Base-by-base conservation (phyloP, 371 early-diverging fungal species). In the Ordospora colligata region DNA sequence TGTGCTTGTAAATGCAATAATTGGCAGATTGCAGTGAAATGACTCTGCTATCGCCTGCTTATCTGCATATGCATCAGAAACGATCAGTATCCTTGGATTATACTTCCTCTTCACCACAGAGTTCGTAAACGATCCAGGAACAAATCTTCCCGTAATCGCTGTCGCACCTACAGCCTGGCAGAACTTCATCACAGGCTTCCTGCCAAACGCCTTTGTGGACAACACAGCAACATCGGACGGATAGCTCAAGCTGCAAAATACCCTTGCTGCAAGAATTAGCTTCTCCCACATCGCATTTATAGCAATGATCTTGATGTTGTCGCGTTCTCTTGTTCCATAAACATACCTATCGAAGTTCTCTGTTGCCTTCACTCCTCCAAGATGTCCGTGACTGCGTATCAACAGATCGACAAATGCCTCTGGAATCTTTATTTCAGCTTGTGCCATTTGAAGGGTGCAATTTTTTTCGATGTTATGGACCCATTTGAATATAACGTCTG, bases 91-190 rank as follows among this genome's bases (percentile, higher is more conserved):
- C 71, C 94, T 90, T 77, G 98, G 97, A 87, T 99, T 98, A 85
- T 91, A 90, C 90, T 96, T 93, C 72, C 92, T 87, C 81, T 92
- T 93, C 79, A 96, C 96, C 87, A 91, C 92, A 88, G 94, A 92
- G 88, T 99, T 98, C 83, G 98, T 96, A 88, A 99, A 97, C 85
- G 93, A 94, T 88, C 99, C 98, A 77, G 99, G 97, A 83, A 97
- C 95, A 91, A 97, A 97, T 79, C 96, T 91, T 85, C 96, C 96
- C 69, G 95, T 94, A 75, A 94, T 90, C 82, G 95, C 93, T 83
- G 92, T 92, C 65, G 93, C 92, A 73, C 94, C 95, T 79, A 93
- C 93, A 89, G 91, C 90, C 81, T 91, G 89, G 71, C 94, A 93
- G 86, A 92, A 96, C 89, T 96, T 97, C 73, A 93, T 88, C 73